A percentile compares a stretch with the other conserved stretches of the same genome.
These are phyloP conservation scores for Acanthamoeba triangularis DNA, from an alignment of 208 protist genomes.

Conservation along the genomic window DNA sequence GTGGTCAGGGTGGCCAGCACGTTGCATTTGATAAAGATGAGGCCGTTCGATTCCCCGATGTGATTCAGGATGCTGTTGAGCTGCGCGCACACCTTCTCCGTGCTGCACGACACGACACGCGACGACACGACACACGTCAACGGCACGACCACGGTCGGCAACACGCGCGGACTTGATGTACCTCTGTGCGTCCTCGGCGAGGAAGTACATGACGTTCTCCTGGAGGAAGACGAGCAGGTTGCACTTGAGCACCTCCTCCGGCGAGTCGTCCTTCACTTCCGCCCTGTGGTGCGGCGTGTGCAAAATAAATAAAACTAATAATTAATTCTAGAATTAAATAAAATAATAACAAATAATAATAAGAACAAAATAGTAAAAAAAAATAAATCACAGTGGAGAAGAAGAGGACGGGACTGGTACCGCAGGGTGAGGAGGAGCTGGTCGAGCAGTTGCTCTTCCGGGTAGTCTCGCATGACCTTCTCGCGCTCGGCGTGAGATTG, in stretches of 20 bases:
- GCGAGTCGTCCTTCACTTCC: conserved; percentile 43
- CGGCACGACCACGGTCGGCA: background rate
- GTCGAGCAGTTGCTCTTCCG: conserved; percentile 48
- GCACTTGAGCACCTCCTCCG: conserved; percentile 62
- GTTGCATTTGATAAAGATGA: conserved; percentile 65
- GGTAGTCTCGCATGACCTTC: conserved; percentile 65
- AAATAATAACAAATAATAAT: background rate
- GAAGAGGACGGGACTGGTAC: background rate
- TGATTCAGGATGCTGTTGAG: conserved; percentile 64
- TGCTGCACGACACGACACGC: background rate
- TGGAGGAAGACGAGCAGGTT: conserved; percentile 73
- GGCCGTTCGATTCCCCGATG: background rate
- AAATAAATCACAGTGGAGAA: background rate
- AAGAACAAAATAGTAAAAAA: background rate
- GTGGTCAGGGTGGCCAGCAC: conserved; percentile 71
- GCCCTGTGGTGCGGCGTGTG: background rate
- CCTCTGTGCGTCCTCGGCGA: conserved; percentile 46
- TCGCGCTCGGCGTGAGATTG: conserved; percentile 33
- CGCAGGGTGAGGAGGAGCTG: conserved; percentile 52
- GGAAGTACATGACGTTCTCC: conserved; percentile 71
- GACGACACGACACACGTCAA: background rate
- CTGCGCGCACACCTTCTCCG: conserved; percentile 55
- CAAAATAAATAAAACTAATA: background rate
- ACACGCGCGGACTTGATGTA: background rate
- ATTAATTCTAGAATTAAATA: background rate